phyloP scores from a whole-genome alignment of 139 green algal species.

The Trebouxia sp. region DNA sequence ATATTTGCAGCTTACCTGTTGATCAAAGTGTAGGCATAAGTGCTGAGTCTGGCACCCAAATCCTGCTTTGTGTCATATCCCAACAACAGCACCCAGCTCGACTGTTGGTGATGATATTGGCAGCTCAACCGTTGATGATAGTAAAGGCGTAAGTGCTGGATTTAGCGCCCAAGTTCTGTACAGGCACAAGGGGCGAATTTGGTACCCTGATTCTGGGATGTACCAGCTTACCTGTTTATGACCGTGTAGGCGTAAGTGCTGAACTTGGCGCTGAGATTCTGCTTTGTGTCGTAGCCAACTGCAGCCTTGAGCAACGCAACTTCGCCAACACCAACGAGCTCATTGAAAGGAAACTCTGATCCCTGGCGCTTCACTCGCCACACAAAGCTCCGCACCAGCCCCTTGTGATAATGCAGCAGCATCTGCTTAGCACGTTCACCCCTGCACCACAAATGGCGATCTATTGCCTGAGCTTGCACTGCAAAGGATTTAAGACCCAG shows the following conservation, averaged over 20 bases:
- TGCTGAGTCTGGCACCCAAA: too few relatives aligned
- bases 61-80: too few relatives aligned
- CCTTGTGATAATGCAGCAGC: slow-evolving; percentile 16
- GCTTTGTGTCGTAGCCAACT: not conserved
- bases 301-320: not conserved
- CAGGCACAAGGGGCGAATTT: not conserved
- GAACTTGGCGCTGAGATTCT: not conserved
- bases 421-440: slow-evolving; percentile 6
- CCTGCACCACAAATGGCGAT: not conserved
- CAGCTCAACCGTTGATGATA: too few relatives aligned
- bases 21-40: too few relatives aligned
- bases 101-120: too few relatives aligned
- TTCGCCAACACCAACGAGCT: not conserved
- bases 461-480: not conserved
- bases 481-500: not conserved
- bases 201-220: not conserved
- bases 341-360: not conserved
- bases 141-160: too few relatives aligned
- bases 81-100: too few relatives aligned
- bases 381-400: not conserved
- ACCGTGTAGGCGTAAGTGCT: not conserved
- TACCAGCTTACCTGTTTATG: not conserved
- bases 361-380: not conserved
- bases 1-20: too few relatives aligned
- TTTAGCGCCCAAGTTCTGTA: too few relatives aligned